Base-by-base conservation (phyloP, 345 rosid species). In the Barbarea vulgaris region DNA sequence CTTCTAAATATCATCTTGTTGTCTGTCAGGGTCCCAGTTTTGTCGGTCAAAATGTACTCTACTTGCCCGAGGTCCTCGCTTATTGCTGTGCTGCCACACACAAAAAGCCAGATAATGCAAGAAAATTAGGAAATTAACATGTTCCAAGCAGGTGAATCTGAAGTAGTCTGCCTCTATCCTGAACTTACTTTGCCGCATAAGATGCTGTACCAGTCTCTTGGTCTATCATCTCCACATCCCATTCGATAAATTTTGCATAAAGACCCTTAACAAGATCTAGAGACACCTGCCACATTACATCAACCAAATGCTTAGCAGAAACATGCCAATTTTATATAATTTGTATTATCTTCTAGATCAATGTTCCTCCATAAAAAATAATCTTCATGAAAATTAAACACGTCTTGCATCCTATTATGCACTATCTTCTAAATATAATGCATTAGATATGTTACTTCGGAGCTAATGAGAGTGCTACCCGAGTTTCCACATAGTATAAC, bases 51-150 rank as follows among this genome's bases (percentile, higher is more conserved):
- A 78, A 95, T 90, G 84, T 92, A 92, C 85, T 95, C 99, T 77
- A 95, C 97, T 85, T 95, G 99, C 73, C 98, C 98, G 80, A 95
- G 87, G 86, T 95, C 99, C 84, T 95, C 99, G 73, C 99, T 95
- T 80, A 95, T 92, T 84, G 99, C 97, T 87, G 99, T 92, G 90
- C 99, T 95, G 99, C 89, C 88, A 80, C 84, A 83, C 66, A 81
- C 52, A 88, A 83, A 68, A 79, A 74, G 70, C 34, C 55, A 76
- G 52, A 69, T 55, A 58, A 78, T 21, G 57, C 42, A 50, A 50
- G 11, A 7, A 13, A 34, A 30, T 39, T 13, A 28, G 42, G 52
- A 66, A 24, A 59, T 1, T 58, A 33, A 59, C 1, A n/a, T 44
- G 53, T 60, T 44, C 64, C 51, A 39, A 9, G 28, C 53, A 42